Base-by-base conservation (phyloP, 371 early-diverging fungal genomes). In the Mortierella sp. region DNA sequence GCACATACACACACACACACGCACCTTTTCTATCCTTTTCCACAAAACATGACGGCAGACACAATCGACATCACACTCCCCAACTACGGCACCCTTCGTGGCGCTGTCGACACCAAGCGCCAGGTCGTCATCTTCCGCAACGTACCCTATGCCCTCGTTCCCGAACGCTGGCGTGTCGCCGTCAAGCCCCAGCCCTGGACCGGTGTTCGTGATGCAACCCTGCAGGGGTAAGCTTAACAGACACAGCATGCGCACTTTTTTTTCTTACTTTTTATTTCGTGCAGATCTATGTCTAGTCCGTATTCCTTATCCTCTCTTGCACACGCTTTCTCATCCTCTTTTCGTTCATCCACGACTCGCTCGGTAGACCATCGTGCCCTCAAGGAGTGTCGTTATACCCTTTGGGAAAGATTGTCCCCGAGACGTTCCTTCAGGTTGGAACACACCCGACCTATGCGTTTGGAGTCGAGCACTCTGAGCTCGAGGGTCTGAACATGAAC, bases 401-500 rank as follows among this genome's bases (percentile, higher is more conserved):
- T 7, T 26, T 79, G 26, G 29, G 19, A 34, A 31, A 44, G n/a
- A 31, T 74, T 2, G 31, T 47, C 2, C 74, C 74, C 0, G 52
- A 64, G 34, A 39, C 66, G 4, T 2, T 63, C 44, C 44, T 39
- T 34, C 26, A 66, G 24, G 16, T 45, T 8, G 75, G 75, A 31
- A 34, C 55, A 1, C 64, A 64, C 34, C 58, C 58, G 26, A 50
- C 66, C 2, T 61, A 70, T 63, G 24, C 34, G 22, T 72, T 52
- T 66, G 77, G 77, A 19, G 26, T 77, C 14, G 76, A 74, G 19
- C 69, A 65, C 44, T 73, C 73, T 22, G 80, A 80, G 39, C 2
- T 45, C 2, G 31, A 77, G 10, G 55, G 81, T n/a, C 67, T 86
- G 19, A 77, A 85, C 65, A 55, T 86, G 34, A 83, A 86, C 67